Evolutionary conservation across 2,329 filamentous ascomycete species (phyloP).

Genomic region (Cladosporium halotolerans): DNA sequence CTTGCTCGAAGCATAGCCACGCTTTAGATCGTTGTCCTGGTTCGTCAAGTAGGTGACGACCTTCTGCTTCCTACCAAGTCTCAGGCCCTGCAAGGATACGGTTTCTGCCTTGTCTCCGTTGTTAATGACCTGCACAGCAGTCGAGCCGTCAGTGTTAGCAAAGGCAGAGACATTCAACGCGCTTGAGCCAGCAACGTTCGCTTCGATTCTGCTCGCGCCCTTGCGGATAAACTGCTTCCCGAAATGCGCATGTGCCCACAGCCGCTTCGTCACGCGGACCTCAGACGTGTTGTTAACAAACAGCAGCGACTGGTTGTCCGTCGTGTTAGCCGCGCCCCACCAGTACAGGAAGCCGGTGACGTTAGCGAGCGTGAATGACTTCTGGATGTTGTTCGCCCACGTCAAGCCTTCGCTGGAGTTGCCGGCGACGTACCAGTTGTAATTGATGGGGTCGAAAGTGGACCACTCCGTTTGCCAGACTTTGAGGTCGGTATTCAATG

Average conservation of each 20-base stretch:
- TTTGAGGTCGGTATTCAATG: conserved; percentile 37
- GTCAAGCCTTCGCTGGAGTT: conserved; percentile 47
- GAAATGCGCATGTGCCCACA: conserved; percentile 40
- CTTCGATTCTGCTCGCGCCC: conserved; percentile 33
- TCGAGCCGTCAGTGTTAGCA: conserved; percentile 28
- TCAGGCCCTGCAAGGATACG: conserved; percentile 14
- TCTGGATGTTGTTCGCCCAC: conserved; percentile 51
- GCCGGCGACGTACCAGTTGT: conserved; percentile 42
- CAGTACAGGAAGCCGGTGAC: conserved; percentile 51
- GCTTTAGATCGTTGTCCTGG: conserved; percentile 15
- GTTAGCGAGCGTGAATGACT: conserved; percentile 44
- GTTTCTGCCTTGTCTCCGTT: conserved; percentile 19
- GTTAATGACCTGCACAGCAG: conserved; percentile 35
- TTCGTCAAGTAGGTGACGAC: conserved; percentile 16
- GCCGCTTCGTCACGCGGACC: conserved; percentile 28
- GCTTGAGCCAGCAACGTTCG: conserved; percentile 21
- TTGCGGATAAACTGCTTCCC: conserved; percentile 33
- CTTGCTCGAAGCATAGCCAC: conserved; percentile 9
- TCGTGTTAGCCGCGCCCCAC: conserved; percentile 42
- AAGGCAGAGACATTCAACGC: conserved; percentile 30
- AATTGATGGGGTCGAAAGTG: conserved; percentile 39
- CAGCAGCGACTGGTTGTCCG: conserved; percentile 32
- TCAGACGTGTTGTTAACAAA: conserved; percentile 29
- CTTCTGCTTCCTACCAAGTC: background rate
- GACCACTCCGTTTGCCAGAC: conserved; percentile 50